Percentiles rank a stretch among this genome's conserved stretches.
These are phyloP conservation scores for Akebia trifoliata DNA, from an alignment of 164 flowering plant genomes.

Conservation along the genomic window DNA sequence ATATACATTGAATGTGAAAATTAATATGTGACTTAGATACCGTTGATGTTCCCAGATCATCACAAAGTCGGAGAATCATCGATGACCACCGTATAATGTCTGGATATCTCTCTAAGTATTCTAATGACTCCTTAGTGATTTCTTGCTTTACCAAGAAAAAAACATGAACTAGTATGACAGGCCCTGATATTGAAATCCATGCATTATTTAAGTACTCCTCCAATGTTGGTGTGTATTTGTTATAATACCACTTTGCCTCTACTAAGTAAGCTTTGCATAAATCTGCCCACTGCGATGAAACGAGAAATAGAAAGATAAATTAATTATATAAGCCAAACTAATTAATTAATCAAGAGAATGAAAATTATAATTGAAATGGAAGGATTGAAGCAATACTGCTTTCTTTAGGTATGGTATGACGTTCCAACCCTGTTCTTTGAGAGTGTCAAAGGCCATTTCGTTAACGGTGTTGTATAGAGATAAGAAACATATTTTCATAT, in stretches of 20 bases:
- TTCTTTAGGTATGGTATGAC: conserved; percentile 19
- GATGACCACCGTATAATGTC: conserved; percentile 26
- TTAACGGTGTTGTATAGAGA: conserved; percentile 36
- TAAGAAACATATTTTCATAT: conserved; percentile 37
- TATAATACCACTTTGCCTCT: no score
- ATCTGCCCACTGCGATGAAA: conserved; percentile 37
- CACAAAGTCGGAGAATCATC: conserved; percentile 27
- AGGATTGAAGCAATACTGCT: conserved; percentile 16
- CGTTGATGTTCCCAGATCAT: conserved; percentile 33
- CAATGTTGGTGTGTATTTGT: no score
- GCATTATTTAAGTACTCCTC: conserved; percentile 39
- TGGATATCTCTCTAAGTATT: conserved; percentile 8
- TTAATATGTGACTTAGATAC: no score
- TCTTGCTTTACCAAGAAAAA: conserved; percentile 20
- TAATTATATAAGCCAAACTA: no score
- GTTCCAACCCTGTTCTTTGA: conserved; percentile 21
- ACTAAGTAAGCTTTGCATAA: conserved; percentile 30
- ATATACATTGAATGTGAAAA: no score
- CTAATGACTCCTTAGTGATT: background rate
- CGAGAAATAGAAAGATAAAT: no score
- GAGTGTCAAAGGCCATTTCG: conserved; percentile 32
- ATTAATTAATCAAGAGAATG: no score
- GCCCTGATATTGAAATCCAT: conserved; percentile 28
- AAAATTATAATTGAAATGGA: no score
- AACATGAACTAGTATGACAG: conserved; percentile 16